phyloP scores from a whole-genome alignment of 441 rosid species.

The Gossypium trilobum region DNA sequence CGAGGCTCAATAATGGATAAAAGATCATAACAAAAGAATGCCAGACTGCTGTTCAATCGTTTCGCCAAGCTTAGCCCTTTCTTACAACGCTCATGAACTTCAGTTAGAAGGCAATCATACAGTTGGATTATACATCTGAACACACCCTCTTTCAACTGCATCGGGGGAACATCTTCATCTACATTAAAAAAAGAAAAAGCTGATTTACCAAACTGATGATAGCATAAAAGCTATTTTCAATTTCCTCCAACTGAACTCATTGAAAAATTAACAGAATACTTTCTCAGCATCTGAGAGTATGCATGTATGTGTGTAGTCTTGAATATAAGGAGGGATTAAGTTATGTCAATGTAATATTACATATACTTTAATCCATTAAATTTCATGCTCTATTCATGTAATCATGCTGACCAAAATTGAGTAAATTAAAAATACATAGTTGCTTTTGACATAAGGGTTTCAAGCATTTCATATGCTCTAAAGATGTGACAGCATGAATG shows the following conservation, averaged over 20 bases:
- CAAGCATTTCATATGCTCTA: background rate
- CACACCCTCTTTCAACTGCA: conserved; percentile 95
- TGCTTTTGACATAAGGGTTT: background rate
- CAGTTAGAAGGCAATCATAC: conserved; percentile 93
- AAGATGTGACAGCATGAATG: background rate
- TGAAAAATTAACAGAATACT: background rate
- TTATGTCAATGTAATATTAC: background rate
- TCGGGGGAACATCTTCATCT: conserved; percentile 98
- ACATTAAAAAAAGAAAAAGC: conserved; percentile 15
- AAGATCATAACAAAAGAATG: conserved; percentile 97
- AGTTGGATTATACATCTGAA: conserved; percentile 88
- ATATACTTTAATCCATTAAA: background rate
- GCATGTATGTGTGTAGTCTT: background rate
- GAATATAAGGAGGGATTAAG: background rate
- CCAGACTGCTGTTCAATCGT: conserved; percentile 95
- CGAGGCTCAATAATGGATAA: conserved; percentile 91
- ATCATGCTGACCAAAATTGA: background rate
- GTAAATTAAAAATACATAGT: background rate
- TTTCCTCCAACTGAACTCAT: background rate
- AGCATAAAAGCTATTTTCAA: background rate
- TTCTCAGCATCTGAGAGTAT: background rate
- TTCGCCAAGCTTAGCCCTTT: conserved; percentile 95
- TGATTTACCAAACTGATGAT: background rate
- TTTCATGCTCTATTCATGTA: conserved; percentile 3
- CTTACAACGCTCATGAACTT: conserved; percentile 97